Evolutionary conservation across 2,329 filamentous ascomycete species (phyloP).

Genomic region (Aspergillus melleus): DNA sequence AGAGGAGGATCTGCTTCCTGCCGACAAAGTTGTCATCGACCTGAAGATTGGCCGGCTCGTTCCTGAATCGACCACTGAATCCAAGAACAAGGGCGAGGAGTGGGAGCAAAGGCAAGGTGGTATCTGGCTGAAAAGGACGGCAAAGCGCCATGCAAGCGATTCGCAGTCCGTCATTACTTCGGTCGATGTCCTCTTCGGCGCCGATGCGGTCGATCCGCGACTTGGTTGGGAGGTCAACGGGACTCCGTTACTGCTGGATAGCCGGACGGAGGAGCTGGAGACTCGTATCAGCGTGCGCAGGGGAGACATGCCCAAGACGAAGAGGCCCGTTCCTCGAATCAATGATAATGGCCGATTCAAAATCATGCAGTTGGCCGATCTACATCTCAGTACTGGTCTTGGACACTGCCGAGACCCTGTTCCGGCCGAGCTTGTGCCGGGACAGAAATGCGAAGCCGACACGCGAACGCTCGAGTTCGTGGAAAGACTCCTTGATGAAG

Average conservation of each 20-base stretch:
- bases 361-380: slow-evolving; percentile 92
- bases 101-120: slow-evolving; percentile 80
- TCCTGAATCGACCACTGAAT: slow-evolving; percentile 59
- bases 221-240: slow-evolving; percentile 80
- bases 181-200: slow-evolving; percentile 83
- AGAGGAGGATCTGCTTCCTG: slow-evolving; percentile 74
- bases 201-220: slow-evolving; percentile 87
- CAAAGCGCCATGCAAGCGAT: slow-evolving; percentile 72
- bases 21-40: slow-evolving; percentile 79
- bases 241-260: slow-evolving; percentile 70
- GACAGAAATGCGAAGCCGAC: slow-evolving; percentile 80
- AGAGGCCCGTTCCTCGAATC: slow-evolving; percentile 74
- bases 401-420: slow-evolving; percentile 84
- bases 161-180: slow-evolving; percentile 73
- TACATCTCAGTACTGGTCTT: slow-evolving; percentile 88
- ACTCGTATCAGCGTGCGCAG: slow-evolving; percentile 77
- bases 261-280: slow-evolving; percentile 60
- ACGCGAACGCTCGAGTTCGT: slow-evolving; percentile 89
- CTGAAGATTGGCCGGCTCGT: slow-evolving; percentile 72
- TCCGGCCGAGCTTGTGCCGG: slow-evolving; percentile 69
- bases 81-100: slow-evolving; percentile 57
- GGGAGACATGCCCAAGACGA: slow-evolving; percentile 63
- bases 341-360: slow-evolving; percentile 92
- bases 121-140: slow-evolving; percentile 77
- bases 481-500: slow-evolving; percentile 77